Evolutionary conservation across 164 flowering plant genomes (phyloP), one percentile per base, ranked within the genome.

Genomic region (Cinnamomum chago): DNA sequence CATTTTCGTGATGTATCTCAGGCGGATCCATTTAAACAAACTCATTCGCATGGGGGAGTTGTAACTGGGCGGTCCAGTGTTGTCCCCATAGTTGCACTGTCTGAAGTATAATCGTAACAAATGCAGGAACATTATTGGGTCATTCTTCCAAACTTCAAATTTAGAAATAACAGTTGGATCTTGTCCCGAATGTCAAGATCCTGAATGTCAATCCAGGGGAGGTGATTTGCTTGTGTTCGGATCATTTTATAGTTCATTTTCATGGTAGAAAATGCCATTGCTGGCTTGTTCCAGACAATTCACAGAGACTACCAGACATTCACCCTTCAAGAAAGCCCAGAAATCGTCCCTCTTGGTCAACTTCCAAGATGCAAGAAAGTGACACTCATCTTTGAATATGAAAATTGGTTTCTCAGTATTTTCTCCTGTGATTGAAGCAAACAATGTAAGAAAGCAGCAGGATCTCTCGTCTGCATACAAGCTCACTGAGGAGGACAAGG

Each of bases 1-100:
- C 28, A 51, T 64, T 73, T 22, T 22, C 62, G 3, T 27, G 28
- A 27, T 27, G 62, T 28, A 27, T 60, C 33, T 55, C 86, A 93
- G 99, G 87, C 99, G 92, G 76, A 88, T 93, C 75, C 99, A 95
- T 83, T 84, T 95, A 83, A 95, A 93, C 82, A 95, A 97, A 58
- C 85, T 95, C 98, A 90, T 95, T 76, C 97, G 96, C 35, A 90
- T 92, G 97, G 99, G 50, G 98, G 98, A 76, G 98, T 95, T 71
- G 99, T 95, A 33, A 95, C 97, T 13, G 78, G 96, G 20, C 87
- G 97, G 3, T 89, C 99, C 74, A 97, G 99, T 50, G 99, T 95
- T 74, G 92, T 95, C 81, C 81, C 99, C 98, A 35, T 97, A 95
- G 80, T 76, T 95, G 83, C 95, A 92, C 62, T 96, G 88, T 82